Percentiles rank a stretch among this genome's conserved stretches.
These are phyloP conservation scores for Ustilago trichophora DNA, from an alignment of 1,284 basidiomycete species.

Conservation along the genomic window DNA sequence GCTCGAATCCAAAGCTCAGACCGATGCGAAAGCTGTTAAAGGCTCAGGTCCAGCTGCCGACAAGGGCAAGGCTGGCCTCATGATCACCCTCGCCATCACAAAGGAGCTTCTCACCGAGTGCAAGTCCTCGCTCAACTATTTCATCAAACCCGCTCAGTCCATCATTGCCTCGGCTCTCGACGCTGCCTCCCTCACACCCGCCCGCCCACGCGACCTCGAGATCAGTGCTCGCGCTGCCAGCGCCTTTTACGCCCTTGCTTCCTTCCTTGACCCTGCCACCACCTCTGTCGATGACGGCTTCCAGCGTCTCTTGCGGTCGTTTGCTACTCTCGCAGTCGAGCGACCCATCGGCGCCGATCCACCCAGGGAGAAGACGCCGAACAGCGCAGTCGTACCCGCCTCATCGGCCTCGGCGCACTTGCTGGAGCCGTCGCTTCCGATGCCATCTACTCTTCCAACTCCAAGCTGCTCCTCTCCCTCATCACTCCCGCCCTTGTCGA, in stretches of 20 bases:
- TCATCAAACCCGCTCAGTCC: conserved; percentile 80
- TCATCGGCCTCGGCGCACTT: conserved; percentile 85
- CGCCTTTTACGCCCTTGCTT: conserved; percentile 90
- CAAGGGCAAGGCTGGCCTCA: conserved; percentile 80
- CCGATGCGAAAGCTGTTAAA: conserved; percentile 76
- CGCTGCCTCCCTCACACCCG: conserved; percentile 69
- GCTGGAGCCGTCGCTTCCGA: conserved; percentile 85
- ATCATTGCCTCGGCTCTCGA: conserved; percentile 77
- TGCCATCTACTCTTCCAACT: conserved; percentile 81
- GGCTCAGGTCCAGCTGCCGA: conserved; percentile 72
- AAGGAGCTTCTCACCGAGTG: conserved; percentile 88
- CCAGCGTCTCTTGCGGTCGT: conserved; percentile 76
- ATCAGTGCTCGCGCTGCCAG: conserved; percentile 82
- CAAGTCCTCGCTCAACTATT: conserved; percentile 81
- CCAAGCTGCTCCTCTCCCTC: conserved; percentile 76
- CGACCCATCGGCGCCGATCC: conserved; percentile 20
- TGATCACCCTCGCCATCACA: conserved; percentile 86
- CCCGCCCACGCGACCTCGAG: conserved; percentile 75
- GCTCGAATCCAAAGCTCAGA: conserved; percentile 79
- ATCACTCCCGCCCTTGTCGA: conserved; percentile 80
- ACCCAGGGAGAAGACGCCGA: conserved; percentile 35
- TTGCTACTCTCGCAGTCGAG: conserved; percentile 72
- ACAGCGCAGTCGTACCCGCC: conserved; percentile 73
- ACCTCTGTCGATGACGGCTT: conserved; percentile 73
- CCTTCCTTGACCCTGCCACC: conserved; percentile 79